Evolutionary conservation across 495 filamentous ascomycete genomes (phyloP).

Genomic region (Aspergillus carlsbadensis): DNA sequence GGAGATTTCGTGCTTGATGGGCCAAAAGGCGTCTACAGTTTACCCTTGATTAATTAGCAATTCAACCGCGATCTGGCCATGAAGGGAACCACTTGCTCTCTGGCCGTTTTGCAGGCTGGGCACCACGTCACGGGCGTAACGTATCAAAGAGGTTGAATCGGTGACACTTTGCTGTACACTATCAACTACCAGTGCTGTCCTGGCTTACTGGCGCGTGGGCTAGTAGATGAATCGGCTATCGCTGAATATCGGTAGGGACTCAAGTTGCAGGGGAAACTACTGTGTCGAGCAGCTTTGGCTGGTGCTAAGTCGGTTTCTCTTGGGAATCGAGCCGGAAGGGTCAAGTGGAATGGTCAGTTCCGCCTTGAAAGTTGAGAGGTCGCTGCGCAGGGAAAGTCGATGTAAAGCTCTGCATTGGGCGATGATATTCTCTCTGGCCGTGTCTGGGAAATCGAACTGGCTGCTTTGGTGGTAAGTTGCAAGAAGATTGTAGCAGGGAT

Average conservation of each 20-base stretch:
- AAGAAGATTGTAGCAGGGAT: background rate
- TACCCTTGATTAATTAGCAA: slow-evolving; percentile 4
- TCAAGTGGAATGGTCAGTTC: slow-evolving; percentile 15
- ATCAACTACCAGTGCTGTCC: background rate
- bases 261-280: background rate
- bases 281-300: too few species aligned
- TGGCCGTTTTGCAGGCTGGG: background rate
- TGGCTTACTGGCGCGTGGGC: slow-evolving; percentile 1
- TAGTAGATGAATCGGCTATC: background rate
- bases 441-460: background rate
- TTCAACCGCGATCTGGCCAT: background rate
- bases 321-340: background rate
- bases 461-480: background rate
- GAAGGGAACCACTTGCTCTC: slow-evolving; percentile 4
- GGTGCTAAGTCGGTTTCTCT: too few species aligned
- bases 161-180: background rate
- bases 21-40: slow-evolving; percentile 7
- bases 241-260: background rate
- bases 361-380: slow-evolving; percentile 24
- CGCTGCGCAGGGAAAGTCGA: slow-evolving; percentile 18
- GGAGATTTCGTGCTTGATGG: background rate
- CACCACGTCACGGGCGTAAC: background rate
- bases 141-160: background rate
- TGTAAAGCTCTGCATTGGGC: slow-evolving; percentile 28
- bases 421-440: background rate